Evolutionary conservation across 306 rosid species (phyloP), one percentile per base, ranked within the genome.

Genomic region (Rosa chinensis): DNA sequence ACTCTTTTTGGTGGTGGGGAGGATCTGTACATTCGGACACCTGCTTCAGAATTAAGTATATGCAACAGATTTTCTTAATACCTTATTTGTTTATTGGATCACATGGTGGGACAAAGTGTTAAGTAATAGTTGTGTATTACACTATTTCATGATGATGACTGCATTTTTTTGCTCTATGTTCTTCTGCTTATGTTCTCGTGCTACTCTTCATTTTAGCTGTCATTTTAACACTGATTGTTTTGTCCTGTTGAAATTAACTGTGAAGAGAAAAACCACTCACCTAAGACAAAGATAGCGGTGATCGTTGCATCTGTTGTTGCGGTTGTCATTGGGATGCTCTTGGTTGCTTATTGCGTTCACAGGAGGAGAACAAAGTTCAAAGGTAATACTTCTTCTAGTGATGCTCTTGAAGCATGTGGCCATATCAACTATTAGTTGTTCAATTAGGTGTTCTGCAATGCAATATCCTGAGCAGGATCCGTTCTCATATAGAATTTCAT

Each of bases 1-100:
- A 77, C 79, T 55, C 55, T 83, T 67, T 32, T 45, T 3, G 61
- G 55, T 35, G 79, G 70, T 47, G 85, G 81, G 10, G 58, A 63
- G 14, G 85, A 86, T 81, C 64, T 88, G 6, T 90, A 79, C 67
- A 20, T 90, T 18, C 76, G 86, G 76, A 40, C 75, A 70, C 67
- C 69, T 39, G 42, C 37, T 70, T 85, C 87, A 10, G 87, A 79
- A 21, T 66, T 44, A 71, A 86, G 92, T 73, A 80, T 48, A 56
- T 14, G 35, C 21, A 58, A 35, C 39, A 10, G 55, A 40, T 78
- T 39, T 68, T 67, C 45, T 78, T 59, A 59, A 10, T 58, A 2
- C 64, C 32, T 3, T 59, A 23, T 59, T 59, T 25, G 17, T 10
- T 25, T 21, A 59, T 23, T 23, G 63, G 28, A 56, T n/a, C 32